Evolutionary conservation across 345 rosid species (phyloP), one percentile per base, ranked within the genome.

Genomic region (Brassica juncea): DNA sequence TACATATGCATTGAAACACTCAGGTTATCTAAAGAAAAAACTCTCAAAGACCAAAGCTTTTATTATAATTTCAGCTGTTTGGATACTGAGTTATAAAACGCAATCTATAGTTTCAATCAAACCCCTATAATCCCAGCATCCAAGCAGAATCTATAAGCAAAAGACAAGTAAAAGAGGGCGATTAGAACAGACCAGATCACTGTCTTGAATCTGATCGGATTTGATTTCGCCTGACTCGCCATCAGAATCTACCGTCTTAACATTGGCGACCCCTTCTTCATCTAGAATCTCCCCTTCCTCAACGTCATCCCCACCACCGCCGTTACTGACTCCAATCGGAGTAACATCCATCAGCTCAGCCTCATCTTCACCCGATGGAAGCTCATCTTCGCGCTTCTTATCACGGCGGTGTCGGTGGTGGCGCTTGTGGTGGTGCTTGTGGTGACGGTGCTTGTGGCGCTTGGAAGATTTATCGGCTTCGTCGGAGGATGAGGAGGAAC

Each of bases 241-340:
- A 0, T 73, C 83, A 44, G 82, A 79, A 35, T 79, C 84, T 66
- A 31, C 8, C 5, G 73, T 15, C 71, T 67, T 77, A 57, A 63
- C 44, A 63, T 71, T 64, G 14, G 27, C 83, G 16, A 74, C 0
- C 16, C 67, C 82, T 3, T 78, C 89, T 70, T 96, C 99, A 2
- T 93, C 98, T 9, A 92, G 88, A 86, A 96, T 96, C 87, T 96
- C 99, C 32, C 99, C 99, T 76, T 96, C 99, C 87, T 96, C 99
- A 65, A 96, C 84, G 52, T 93, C 98, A 63, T 93, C 92, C 75
- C 85, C 93, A 71, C 74, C 58, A 6, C 79, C 42, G 77, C 4
- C 2, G 8, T 70, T 55, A 59, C 74, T 67, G 55, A 63, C 55
- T 16, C 71, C 68, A 60, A 77, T 68, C 61, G 79, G 39, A 82